Base-by-base conservation (phyloP, 2,329 filamentous ascomycete species). In the Lasiodiplodia citricola region DNA sequence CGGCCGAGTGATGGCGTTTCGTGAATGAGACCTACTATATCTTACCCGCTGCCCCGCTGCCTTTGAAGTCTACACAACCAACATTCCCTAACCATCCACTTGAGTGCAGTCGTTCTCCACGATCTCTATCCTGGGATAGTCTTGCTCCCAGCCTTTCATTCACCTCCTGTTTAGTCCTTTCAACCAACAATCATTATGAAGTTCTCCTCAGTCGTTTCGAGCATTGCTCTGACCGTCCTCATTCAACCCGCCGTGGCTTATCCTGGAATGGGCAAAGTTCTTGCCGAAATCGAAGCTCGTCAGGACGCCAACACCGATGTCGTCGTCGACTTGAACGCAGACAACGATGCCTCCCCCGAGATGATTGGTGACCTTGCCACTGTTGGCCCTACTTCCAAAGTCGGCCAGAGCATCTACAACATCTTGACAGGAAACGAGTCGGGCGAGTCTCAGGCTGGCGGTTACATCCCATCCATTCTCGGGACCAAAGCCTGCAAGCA, bases 291-390 rank as follows among this genome's bases (percentile, higher is more conserved):
- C 41, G 31, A 50, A 14, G 51, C 54, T 23, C 69, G 37, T 31
- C 54, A 35, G 13, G 28, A 35, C 13, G 25, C 69, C 57, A 57
- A 71, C 52, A 58, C 69, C 51, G 68, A 71, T 31, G 44, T 47
- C 7, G 44, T 47, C 44, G 44, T 47, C 18, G 44, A 47, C 44
- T 10, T 47, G 18, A 47, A 47, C 44, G 44, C 44, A 10, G 44
- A 47, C 14, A 71, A 67, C 10, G 73, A 73, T 35, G 69, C 75
- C 6, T 69, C 77, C 2, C 77, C 75, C 68, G 74, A 78, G 63
- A 74, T 79, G 50, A 75, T 79, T 50, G 78, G 77, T 18, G 78
- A 80, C 54, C 73, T 80, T 7, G 75, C 75, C 52, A 78, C 75
- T 1, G 71, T 78, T 11, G 75, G 74, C 4, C 44, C 68, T 13